Evolutionary conservation across 495 filamentous ascomycete species (phyloP).

Genomic region (Parmelia sp.): DNA sequence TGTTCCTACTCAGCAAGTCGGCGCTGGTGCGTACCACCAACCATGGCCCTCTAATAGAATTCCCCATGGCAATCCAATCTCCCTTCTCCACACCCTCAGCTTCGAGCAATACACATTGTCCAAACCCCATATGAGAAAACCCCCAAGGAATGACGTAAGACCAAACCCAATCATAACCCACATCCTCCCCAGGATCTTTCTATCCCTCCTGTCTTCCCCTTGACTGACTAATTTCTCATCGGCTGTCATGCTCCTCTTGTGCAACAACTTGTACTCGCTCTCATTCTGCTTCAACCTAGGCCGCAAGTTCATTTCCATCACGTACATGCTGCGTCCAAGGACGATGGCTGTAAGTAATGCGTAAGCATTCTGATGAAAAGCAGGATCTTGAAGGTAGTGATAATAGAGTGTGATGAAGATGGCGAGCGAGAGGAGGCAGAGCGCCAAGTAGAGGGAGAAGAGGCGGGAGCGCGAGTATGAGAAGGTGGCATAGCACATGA

Average conservation of each 20-base stretch:
- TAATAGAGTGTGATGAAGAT: slow-evolving; percentile 88
- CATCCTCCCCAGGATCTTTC: slow-evolving; percentile 60
- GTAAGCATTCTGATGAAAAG: slow-evolving; percentile 88
- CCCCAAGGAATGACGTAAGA: slow-evolving; percentile 69
- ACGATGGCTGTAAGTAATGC: slow-evolving; percentile 71
- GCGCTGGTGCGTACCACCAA: slow-evolving; percentile 74
- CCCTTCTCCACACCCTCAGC: slow-evolving; percentile 63
- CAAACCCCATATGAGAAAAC: slow-evolving; percentile 81
- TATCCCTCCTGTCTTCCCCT: slow-evolving; percentile 45
- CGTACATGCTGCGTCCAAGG: slow-evolving; percentile 74
- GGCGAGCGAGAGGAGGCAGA: slow-evolving; percentile 55
- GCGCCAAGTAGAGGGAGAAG: slow-evolving; percentile 53
- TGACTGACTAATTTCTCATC: slow-evolving; percentile 21
- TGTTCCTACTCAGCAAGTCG: slow-evolving; percentile 18
- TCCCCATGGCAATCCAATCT: slow-evolving; percentile 82
- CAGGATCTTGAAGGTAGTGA: slow-evolving; percentile 85
- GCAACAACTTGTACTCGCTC: slow-evolving; percentile 32
- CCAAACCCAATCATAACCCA: slow-evolving; percentile 70
- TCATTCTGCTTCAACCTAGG: slow-evolving; percentile 40
- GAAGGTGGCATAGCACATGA: slow-evolving; percentile 89
- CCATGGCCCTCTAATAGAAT: slow-evolving; percentile 87
- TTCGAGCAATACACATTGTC: slow-evolving; percentile 75
- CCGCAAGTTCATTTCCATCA: slow-evolving; percentile 78
- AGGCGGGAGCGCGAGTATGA: slow-evolving; percentile 56
- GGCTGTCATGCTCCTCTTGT: slow-evolving; percentile 25